Percentiles rank a stretch among this genome's conserved stretches.
Conservation (phyloP, 2,329 filamentous ascomycete genomes). For the Arthrobotrys pseudoclavata region DNA sequence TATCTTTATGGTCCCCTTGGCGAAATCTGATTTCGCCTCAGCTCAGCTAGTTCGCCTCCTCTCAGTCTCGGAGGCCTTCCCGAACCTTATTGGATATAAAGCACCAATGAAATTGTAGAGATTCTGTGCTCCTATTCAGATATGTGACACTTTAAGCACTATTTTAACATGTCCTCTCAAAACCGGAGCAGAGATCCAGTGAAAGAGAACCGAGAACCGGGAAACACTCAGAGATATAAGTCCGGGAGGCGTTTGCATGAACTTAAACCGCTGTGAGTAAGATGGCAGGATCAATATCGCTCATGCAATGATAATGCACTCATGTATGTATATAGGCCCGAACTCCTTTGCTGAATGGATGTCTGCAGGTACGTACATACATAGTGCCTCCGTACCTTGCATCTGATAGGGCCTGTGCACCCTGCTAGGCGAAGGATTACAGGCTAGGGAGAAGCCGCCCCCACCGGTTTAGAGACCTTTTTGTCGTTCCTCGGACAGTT, state of each 20-base stretch:
- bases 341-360: slow-evolving; percentile 18
- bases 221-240: slow-evolving; percentile 42
- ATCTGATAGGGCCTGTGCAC: slow-evolving; percentile 50
- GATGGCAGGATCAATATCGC: slow-evolving; percentile 31
- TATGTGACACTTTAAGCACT: slow-evolving; percentile 44
- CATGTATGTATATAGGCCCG: slow-evolving; percentile 2
- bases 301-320: slow-evolving; percentile 42
- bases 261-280: slow-evolving; percentile 24
- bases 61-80: slow-evolving; percentile 36
- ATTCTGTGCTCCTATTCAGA: slow-evolving; percentile 42
- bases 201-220: slow-evolving; percentile 42
- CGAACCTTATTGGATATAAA: slow-evolving; percentile 37
- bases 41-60: slow-evolving; percentile 44
- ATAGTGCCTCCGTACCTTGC: slow-evolving; percentile 8
- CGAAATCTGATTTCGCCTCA: slow-evolving; percentile 42
- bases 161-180: slow-evolving; percentile 22
- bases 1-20: slow-evolving; percentile 18
- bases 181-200: slow-evolving; percentile 20
- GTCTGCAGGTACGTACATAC: slow-evolving; percentile 12
- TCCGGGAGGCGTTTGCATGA: slow-evolving; percentile 37
- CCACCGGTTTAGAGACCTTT: slow-evolving; percentile 20
- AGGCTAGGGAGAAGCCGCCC: slow-evolving; percentile 38
- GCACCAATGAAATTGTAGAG: slow-evolving; percentile 35
- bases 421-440: slow-evolving; percentile 22
- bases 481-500: slow-evolving; percentile 21